Base-by-base conservation (phyloP, 352 stramenopile species). In the Globisporangium rhizosaccharum region DNA sequence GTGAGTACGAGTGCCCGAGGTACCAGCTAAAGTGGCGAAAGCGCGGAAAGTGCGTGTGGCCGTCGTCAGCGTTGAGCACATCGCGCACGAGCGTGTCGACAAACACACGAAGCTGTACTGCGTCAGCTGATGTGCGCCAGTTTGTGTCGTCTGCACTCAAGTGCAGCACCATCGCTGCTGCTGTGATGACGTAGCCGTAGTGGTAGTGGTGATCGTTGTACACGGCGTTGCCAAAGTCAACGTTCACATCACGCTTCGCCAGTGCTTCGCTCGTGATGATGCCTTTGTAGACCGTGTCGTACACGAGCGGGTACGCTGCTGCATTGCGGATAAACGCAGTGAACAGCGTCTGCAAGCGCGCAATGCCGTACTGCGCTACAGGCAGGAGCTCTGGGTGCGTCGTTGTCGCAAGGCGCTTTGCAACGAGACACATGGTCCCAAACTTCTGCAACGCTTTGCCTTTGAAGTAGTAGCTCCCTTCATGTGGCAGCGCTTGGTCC, bases 401-500 rank as follows among this genome's bases (percentile, higher is more conserved):
- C 2, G 75, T 83, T n/a, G 78, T 58, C 1, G 79, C 70, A 50
- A 91, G 66, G 18, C 85, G 66, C 45, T 75, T 69, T 1, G 84
- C 79, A 11, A 93, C 61, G n/a, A 93, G 59, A 62, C 79, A 88
- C 77, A 93, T 87, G 0, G 74, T 85, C 3, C 76, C 82, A 51
- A 83, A 90, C 66, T 91, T 91, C 53, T 93, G 84, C 23, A 90
- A 56, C 12, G 73, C 57, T 44, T 93, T 93, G 47, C 84, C 82
- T 57, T 90, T 91, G 61, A 93, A 93, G 70, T 93, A 93, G 65
- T 93, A 93, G 60, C 79, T 89, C 26, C 75, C 82, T 65, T 88
- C 74, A 26, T 69, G 65, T 8, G 78, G 79, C 44, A 91, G 56
- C 9, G 70, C 53, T 45, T 57, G 50, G 17, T 68, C 61, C 84